Base-by-base conservation (phyloP, 306 rosid genomes). In the Calophaca sinica region DNA sequence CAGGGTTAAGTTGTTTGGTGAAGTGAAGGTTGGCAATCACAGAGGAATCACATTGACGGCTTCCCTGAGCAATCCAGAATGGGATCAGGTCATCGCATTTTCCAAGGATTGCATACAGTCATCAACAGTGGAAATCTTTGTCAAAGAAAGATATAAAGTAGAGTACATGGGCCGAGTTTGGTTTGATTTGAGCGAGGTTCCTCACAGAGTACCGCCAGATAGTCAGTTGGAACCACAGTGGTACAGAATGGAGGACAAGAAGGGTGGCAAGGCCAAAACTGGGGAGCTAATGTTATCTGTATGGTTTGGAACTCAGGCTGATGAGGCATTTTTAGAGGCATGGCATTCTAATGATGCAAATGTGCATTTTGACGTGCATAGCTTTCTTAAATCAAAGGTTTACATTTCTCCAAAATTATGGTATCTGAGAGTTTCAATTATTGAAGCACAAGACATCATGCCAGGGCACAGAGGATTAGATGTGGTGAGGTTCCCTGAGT, bases 401-500 rank as follows among this genome's bases (percentile, higher is more conserved):
- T 48, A 31, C 41, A 7, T 32, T 49, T 68, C 29, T 60, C 73
- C 73, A 49, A 68, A 68, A 11, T n/a, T 68, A 68, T 68, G 73
- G 73, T 48, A 33, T 48, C 32, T 49, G 29, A 49, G 73, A 68
- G 59, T 49, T 31, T 48, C 13, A 13, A 36, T 68, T 68, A 48
- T 68, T 48, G 73, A 68, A 49, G 73, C 45, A 31, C 31, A 49
- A 31, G 31, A 68, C 31, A 68, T 68, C 73, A 68, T 68, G 60
- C 73, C 73, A 12, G 73, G 31, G 28, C 60, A 68, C 7, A n/a
- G 7, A 49, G 60, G 73, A 1, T 14, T 29, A 49, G 45, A 68
- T 2, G 31, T 48, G 45, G 73, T 49, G 9, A 68, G 73, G 60
- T 68, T 68, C 44, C 73, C 73, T 32, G 1, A 32, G 13, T 68